A percentile compares a stretch with the other conserved stretches of the same genome.
phyloP scores from a whole-genome alignment of 164 flowering plant species.

The Stephania japonica region DNA sequence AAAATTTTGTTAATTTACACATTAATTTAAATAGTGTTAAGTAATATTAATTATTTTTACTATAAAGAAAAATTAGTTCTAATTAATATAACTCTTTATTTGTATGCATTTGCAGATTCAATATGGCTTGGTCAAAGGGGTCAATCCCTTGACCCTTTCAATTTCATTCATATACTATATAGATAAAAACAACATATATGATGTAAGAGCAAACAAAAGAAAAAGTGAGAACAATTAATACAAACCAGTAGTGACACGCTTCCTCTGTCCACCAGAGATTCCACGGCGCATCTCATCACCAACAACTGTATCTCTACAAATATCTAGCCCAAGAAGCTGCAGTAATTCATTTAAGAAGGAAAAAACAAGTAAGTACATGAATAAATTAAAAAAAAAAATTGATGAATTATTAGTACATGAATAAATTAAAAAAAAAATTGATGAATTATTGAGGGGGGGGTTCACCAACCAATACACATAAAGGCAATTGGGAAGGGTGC shows the following conservation, averaged over 20 bases:
- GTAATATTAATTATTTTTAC: too few relatives aligned
- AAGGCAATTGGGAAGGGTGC: background rate
- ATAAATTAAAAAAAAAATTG: background rate
- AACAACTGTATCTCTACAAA: slow-evolving; percentile 83
- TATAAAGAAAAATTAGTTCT: too few relatives aligned
- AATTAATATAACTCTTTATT: too few relatives aligned
- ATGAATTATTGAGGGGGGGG: background rate
- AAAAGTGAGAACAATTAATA: too few relatives aligned
- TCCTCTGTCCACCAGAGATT: slow-evolving; percentile 93
- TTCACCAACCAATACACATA: background rate
- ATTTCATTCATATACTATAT: background rate
- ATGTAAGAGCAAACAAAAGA: too few relatives aligned
- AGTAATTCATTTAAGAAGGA: background rate
- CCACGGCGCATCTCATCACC: slow-evolving; percentile 92
- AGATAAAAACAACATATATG: background rate
- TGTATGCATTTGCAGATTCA: background rate
- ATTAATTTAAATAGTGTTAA: too few relatives aligned
- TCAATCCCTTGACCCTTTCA: background rate
- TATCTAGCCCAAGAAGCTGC: slow-evolving; percentile 86
- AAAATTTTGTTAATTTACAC: too few relatives aligned
- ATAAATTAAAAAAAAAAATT: background rate
- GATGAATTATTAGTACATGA: background rate
- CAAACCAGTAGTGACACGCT: slow-evolving; percentile 88
- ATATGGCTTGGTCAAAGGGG: background rate
- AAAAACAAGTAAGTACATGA: background rate